Evolutionary conservation across 1,139 yeast species (phyloP).

Genomic region (Wickerhamomyces sp.): DNA sequence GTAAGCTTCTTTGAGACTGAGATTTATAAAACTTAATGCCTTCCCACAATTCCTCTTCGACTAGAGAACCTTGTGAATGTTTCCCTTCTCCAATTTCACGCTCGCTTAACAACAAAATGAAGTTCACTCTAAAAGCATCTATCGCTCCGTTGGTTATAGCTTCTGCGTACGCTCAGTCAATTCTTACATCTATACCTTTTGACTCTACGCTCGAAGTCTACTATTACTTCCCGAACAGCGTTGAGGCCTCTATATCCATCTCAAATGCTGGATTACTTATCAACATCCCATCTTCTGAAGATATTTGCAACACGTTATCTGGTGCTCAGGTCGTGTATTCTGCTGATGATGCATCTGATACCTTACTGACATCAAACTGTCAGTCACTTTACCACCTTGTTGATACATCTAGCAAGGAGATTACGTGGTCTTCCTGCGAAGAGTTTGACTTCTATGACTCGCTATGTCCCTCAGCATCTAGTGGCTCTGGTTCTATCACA

Average conservation of each 20-base stretch:
- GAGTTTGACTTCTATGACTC: constrained; percentile 21
- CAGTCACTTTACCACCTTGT: constrained; percentile 17
- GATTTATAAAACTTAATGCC: neutral
- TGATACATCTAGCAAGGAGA: constrained; percentile 7
- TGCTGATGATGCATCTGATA: constrained; percentile 10
- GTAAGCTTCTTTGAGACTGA: too few relatives aligned
- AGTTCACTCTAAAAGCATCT: neutral
- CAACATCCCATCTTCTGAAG: constrained; percentile 8
- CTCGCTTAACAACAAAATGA: neutral
- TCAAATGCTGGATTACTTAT: constrained; percentile 8
- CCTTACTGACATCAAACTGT: constrained; percentile 20
- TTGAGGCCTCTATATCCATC: constrained; percentile 11
- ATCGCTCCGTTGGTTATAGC: neutral
- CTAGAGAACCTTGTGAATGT: neutral
- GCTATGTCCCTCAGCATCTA: constrained; percentile 8
- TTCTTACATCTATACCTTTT: constrained; percentile 14
- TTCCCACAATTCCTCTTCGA: neutral
- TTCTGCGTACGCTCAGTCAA: constrained; percentile 13
- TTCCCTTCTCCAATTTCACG: neutral
- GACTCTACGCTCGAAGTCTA: constrained; percentile 12
- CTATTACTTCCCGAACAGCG: constrained; percentile 17
- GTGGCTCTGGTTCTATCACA: constrained; percentile 1
- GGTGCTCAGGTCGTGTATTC: constrained; percentile 20
- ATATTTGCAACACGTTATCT: constrained; percentile 10
- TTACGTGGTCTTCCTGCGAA: constrained; percentile 20